A percentile compares a stretch with the other conserved stretches of the same genome.
Evolutionary conservation across 2,329 filamentous ascomycete species (phyloP).

Genomic region (Diaporthe vexans): DNA sequence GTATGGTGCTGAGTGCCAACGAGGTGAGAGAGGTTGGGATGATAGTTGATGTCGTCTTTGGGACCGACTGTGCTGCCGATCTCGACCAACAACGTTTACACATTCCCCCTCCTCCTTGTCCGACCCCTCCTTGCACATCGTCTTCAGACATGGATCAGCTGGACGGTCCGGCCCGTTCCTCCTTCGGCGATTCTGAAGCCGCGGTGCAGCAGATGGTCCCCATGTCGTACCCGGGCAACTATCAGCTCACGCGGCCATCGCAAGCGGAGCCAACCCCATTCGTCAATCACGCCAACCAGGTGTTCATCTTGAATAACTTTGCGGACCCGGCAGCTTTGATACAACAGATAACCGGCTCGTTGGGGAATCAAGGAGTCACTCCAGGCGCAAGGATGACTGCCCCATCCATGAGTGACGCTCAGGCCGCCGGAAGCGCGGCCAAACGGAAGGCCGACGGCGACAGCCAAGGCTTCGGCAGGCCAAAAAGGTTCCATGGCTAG

Average conservation of each 20-base stretch:
- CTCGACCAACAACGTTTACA: not conserved
- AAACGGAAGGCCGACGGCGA: conserved; percentile 2
- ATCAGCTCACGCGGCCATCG: not conserved
- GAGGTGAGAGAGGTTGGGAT: not conserved
- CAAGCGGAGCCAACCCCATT: not conserved
- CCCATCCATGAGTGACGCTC: not conserved
- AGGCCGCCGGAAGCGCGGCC: not conserved
- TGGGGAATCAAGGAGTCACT: not conserved
- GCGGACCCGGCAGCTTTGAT: not conserved
- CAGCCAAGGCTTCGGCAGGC: not conserved
- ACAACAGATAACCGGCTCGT: not conserved
- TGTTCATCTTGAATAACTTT: not conserved
- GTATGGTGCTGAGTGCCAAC: not conserved
- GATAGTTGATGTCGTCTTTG: not conserved
- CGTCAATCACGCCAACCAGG: not conserved
- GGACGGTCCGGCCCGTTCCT: not conserved
- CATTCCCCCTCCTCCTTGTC: not conserved
- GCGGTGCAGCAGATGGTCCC: not conserved
- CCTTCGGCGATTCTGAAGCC: not conserved
- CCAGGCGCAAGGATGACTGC: not conserved
- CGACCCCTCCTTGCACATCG: not conserved
- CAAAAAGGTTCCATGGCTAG: not conserved
- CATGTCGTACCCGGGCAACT: not conserved
- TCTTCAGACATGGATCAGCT: not conserved
- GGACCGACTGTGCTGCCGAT: not conserved